Evolutionary conservation across 352 stramenopile genomes (phyloP).

Genomic region (Phytophthora pluvialis): DNA sequence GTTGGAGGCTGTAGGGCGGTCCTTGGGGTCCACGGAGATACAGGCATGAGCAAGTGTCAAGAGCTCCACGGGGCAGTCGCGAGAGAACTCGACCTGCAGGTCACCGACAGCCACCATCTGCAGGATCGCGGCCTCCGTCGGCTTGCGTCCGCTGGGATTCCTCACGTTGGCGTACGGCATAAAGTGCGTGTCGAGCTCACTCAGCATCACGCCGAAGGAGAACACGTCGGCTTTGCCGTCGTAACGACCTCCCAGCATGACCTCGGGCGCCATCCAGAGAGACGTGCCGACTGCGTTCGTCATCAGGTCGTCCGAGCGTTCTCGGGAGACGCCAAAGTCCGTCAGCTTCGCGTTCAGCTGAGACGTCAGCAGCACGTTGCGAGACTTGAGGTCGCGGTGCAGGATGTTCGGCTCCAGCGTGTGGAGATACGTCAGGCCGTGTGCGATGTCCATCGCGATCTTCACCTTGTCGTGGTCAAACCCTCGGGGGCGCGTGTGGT

Average conservation of each 20-base stretch:
- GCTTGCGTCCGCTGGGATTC: conserved; percentile 37
- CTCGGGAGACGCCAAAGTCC: conserved; percentile 60
- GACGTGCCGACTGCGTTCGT: conserved; percentile 56
- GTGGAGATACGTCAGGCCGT: conserved; percentile 59
- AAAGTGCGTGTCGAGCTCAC: conserved; percentile 52
- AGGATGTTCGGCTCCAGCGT: conserved; percentile 50
- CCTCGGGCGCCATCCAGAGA: conserved; percentile 63
- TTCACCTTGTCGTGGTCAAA: conserved; percentile 60
- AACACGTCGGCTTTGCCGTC: conserved; percentile 56
- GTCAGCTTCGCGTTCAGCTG: conserved; percentile 61
- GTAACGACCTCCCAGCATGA: conserved; percentile 55
- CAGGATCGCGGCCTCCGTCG: conserved; percentile 46
- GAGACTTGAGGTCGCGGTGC: conserved; percentile 83
- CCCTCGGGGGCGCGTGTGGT: conserved; percentile 33
- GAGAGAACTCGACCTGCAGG: conserved; percentile 50
- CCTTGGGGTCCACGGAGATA: conserved; percentile 41
- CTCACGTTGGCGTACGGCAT: conserved; percentile 50
- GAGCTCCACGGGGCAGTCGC: conserved; percentile 30
- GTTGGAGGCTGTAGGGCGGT: conserved; percentile 42
- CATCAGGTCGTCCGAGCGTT: conserved; percentile 47
- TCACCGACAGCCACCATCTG: conserved; percentile 42
- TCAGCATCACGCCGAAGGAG: conserved; percentile 58
- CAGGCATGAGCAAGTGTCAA: conserved; percentile 38
- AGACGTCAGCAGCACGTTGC: conserved; percentile 71
- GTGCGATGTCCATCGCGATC: conserved; percentile 52